These are phyloP conservation scores for Thermomucor indicae-seudaticae DNA, from an alignment of 371 early-diverging fungal species.

Conservation along the genomic window DNA sequence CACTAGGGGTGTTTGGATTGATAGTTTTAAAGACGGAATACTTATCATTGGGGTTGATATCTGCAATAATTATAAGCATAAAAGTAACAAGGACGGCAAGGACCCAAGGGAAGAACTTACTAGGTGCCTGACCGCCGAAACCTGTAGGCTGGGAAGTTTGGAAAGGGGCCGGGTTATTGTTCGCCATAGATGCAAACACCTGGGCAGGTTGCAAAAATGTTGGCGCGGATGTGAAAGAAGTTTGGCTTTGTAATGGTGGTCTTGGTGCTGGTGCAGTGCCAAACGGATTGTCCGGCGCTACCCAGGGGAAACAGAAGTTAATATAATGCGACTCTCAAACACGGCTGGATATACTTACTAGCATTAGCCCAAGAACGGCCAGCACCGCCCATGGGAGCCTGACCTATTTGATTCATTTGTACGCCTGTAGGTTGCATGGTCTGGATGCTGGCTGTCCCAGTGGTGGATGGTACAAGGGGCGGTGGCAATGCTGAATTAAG, in stretches of 20 bases:
- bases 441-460: slow-evolving; percentile 22
- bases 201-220: slow-evolving; percentile 13
- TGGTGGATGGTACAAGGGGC: slow-evolving; percentile 16
- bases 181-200: slow-evolving; percentile 23
- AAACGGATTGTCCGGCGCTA: slow-evolving; percentile 47
- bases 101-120: slow-evolving; percentile 1
- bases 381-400: too few relatives aligned
- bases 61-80: neutral
- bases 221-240: slow-evolving; percentile 2
- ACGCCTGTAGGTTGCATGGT: slow-evolving; percentile 22
- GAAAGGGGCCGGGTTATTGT: slow-evolving; percentile 1
- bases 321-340: neutral
- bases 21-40: slow-evolving; percentile 40
- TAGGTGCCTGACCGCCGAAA: slow-evolving; percentile 8
- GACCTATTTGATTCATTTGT: too few relatives aligned
- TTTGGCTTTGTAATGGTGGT: slow-evolving; percentile 21
- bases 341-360: slow-evolving; percentile 16
- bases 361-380: slow-evolving; percentile 32
- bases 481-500: slow-evolving; percentile 25
- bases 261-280: slow-evolving; percentile 19
- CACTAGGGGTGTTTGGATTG: slow-evolving; percentile 26
- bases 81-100: neutral
- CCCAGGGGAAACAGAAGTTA: neutral
- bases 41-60: slow-evolving; percentile 30
- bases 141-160: slow-evolving; percentile 9